phyloP scores from a whole-genome alignment of 345 rosid genomes.

The Turnera subulata region DNA sequence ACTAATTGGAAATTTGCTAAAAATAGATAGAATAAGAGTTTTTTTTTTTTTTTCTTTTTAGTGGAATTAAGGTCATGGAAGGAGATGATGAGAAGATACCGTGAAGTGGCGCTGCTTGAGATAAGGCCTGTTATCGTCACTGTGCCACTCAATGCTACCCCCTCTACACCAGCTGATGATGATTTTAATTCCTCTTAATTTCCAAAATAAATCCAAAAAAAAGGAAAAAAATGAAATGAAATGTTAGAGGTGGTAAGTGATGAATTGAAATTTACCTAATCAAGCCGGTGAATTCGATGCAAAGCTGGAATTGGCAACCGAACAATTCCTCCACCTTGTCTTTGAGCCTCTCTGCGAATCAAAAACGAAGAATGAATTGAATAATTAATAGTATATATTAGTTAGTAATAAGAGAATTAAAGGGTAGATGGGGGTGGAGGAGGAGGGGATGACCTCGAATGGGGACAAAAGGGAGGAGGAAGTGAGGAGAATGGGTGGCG shows the following conservation, averaged over 20 bases:
- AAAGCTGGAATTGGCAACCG: slow-evolving; percentile 75
- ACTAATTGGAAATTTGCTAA: too few relatives aligned
- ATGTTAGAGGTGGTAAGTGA: not conserved
- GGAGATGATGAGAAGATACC: slow-evolving; percentile 30
- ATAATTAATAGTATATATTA: not conserved
- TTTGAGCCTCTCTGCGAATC: slow-evolving; percentile 65
- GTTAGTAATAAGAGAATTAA: not conserved
- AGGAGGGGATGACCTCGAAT: slow-evolving; percentile 49
- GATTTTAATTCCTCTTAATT: not conserved
- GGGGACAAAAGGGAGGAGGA: slow-evolving; percentile 72
- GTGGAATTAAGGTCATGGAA: too few relatives aligned
- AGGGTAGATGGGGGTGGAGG: not conserved
- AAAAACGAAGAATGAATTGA: slow-evolving; percentile 6
- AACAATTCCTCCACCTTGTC: slow-evolving; percentile 77
- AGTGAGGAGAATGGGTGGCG: slow-evolving; percentile 66
- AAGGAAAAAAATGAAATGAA: not conserved
- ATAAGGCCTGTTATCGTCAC: slow-evolving; percentile 84
- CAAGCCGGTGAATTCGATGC: slow-evolving; percentile 82
- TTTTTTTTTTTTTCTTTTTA: too few relatives aligned
- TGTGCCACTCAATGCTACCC: slow-evolving; percentile 96
- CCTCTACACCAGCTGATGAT: slow-evolving; percentile 77
- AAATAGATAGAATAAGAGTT: too few relatives aligned
- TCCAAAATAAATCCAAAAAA: not conserved
- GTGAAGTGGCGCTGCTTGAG: slow-evolving; percentile 78
- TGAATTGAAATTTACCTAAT: slow-evolving; percentile 43